Evolutionary conservation across 1,139 yeast species (phyloP).

Genomic region (Eremothecium sinecaudum): DNA sequence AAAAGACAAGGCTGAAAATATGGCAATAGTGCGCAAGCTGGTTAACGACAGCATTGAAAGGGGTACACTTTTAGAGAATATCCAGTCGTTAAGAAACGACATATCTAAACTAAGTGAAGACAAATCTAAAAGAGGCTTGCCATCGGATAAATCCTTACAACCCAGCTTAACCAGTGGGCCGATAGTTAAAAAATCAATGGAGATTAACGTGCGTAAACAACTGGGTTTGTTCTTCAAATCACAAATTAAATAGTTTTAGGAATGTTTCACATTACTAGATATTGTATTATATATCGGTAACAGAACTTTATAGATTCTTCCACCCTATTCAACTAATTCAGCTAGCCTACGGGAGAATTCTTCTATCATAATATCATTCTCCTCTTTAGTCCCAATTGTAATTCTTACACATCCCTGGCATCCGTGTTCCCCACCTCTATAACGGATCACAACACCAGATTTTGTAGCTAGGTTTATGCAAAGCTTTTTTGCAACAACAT

Average conservation of each 20-base stretch:
- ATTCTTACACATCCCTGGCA: slow-evolving; percentile 82
- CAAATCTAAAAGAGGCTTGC: slow-evolving; percentile 1
- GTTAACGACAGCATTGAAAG: slow-evolving; percentile 12
- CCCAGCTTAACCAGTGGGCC: slow-evolving; percentile 11
- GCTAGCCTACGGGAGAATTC: slow-evolving; percentile 39
- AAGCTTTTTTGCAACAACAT: slow-evolving; percentile 55
- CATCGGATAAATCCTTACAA: background rate
- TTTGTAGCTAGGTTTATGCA: slow-evolving; percentile 63
- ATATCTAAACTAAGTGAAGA: slow-evolving; percentile 11
- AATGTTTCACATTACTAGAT: slow-evolving; percentile 5
- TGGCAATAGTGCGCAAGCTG: slow-evolving; percentile 14
- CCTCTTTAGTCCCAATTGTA: slow-evolving; percentile 75
- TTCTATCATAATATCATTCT: slow-evolving; percentile 49
- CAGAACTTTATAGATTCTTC: background rate
- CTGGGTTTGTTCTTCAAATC: slow-evolving; percentile 23
- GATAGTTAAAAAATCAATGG: slow-evolving; percentile 23
- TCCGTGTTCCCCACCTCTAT: slow-evolving; percentile 81
- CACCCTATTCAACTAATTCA: slow-evolving; percentile 7
- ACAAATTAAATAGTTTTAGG: slow-evolving; percentile 10
- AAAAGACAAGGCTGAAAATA: slow-evolving; percentile 11
- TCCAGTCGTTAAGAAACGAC: slow-evolving; percentile 16
- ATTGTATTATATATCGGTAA: background rate
- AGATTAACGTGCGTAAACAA: slow-evolving; percentile 19
- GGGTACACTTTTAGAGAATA: slow-evolving; percentile 14
- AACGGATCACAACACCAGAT: slow-evolving; percentile 76